A percentile compares a stretch with the other conserved stretches of the same genome.
These are phyloP conservation scores for Arthrinium phaeospermum DNA, from an alignment of 2,329 filamentous ascomycete species.

Conservation along the genomic window DNA sequence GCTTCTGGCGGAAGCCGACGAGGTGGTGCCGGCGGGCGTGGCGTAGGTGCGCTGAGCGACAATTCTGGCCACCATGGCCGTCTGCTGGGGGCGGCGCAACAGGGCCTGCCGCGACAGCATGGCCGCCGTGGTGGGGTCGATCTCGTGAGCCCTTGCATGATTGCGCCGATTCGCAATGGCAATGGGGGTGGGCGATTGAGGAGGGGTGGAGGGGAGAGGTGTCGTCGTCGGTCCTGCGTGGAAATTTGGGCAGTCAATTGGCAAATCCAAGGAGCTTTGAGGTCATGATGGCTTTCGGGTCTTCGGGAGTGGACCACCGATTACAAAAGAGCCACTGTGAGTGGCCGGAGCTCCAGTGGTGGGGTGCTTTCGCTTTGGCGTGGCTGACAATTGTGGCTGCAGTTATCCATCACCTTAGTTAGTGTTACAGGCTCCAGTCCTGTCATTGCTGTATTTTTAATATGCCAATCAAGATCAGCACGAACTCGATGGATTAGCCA, in stretches of 20 bases:
- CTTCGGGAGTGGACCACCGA: constrained; percentile 23
- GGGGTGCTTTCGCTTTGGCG: not conserved
- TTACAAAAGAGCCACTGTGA: constrained; percentile 21
- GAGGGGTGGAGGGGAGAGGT: constrained; percentile 24
- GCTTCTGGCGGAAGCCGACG: constrained; percentile 79
- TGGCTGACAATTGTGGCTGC: constrained; percentile 8
- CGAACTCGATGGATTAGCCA: too few relatives aligned
- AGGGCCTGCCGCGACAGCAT: constrained; percentile 40
- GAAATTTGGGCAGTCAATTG: constrained; percentile 18
- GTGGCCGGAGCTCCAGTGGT: constrained; percentile 15
- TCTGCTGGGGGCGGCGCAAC: constrained; percentile 35
- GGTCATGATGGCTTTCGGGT: constrained; percentile 25
- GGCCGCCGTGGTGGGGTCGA: constrained; percentile 30
- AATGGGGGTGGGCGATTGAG: constrained; percentile 19
- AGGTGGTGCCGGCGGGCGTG: constrained; percentile 78
- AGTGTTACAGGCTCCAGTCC: too few relatives aligned
- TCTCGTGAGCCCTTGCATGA: constrained; percentile 41
- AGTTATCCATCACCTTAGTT: not conserved
- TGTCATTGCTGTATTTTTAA: too few relatives aligned
- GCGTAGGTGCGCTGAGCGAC: constrained; percentile 55
- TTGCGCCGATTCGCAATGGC: constrained; percentile 24
- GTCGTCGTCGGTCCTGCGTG: constrained; percentile 22
- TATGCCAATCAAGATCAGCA: too few relatives aligned
- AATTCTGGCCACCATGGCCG: constrained; percentile 36
- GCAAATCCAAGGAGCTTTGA: constrained; percentile 23